Evolutionary conservation across 371 early-diverging fungal genomes (phyloP), one percentile per base, ranked within the genome.

Genomic region (Parasitella parasitica): DNA sequence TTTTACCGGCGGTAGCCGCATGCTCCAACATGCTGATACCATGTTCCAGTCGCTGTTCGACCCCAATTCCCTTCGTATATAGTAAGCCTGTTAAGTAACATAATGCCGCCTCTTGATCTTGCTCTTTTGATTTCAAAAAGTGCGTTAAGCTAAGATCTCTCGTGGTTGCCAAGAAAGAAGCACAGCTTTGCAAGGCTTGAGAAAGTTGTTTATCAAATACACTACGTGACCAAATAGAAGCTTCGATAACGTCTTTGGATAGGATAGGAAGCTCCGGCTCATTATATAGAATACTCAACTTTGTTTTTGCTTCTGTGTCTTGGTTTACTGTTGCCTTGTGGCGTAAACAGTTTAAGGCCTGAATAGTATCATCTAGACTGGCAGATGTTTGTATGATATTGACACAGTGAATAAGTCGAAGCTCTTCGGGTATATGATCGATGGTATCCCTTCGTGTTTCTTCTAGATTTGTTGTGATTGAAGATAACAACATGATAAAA

Each of bases 251-350:
- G 16, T 63, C 51, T 15, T 26, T 39, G 8, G 15, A n/a, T 2
- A 56, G 1, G 22, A 30, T 15, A 32, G 63, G 49, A 20, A 22
- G 30, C 11, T 56, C 59, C 12, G 54, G 32, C n/a, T 20, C 46
- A 20, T 55, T 34, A 34, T 68, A 78, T 20, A 78, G 51, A 9
- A 70, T 69, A 52, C 79, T 75, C 9, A 78, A 38, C 46, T 78
- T 78, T 12, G 72, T 76, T 41, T 78, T 78, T 11, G 76, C 79
- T 48, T 78, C 79, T 5, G 70, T 67, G 50, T 78, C 74, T 8
- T 57, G 54, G 13, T 71, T 54, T 6, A 38, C 51, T 0, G 63
- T 68, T 8, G 79, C 79, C 60, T 63, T 57, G 18, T 36, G 37
- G 2, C 79, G 73, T 13, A 78, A 38, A 43, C 64, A 76, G 13